These are phyloP conservation scores for Ilyonectria destructans DNA, from an alignment of 2,329 filamentous ascomycete genomes.

Conservation along the genomic window DNA sequence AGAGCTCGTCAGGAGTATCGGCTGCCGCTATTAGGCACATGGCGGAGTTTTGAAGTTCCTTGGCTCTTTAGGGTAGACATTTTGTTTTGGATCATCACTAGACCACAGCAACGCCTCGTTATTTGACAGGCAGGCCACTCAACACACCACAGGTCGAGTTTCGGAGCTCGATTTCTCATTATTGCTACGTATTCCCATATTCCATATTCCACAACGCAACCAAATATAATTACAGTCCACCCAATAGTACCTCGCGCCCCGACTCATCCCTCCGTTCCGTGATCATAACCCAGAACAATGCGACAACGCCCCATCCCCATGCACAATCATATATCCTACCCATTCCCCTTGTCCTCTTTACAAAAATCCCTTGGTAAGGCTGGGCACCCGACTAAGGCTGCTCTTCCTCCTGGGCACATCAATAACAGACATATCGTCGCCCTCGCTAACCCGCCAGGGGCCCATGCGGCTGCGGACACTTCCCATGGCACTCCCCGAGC, in stretches of 20 bases:
- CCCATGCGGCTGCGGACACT: slow-evolving; percentile 57
- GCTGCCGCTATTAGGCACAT: slow-evolving; percentile 11
- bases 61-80: neutral
- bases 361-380: slow-evolving; percentile 85
- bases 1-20: slow-evolving; percentile 16
- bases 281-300: slow-evolving; percentile 41
- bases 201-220: slow-evolving; percentile 39
- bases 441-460: slow-evolving; percentile 56
- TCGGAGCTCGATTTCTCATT: slow-evolving; percentile 38
- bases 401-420: slow-evolving; percentile 78
- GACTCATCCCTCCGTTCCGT: slow-evolving; percentile 23
- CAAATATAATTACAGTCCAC: slow-evolving; percentile 36
- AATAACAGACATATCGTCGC: slow-evolving; percentile 59
- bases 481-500: slow-evolving; percentile 64
- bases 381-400: slow-evolving; percentile 75
- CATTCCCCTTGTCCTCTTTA: slow-evolving; percentile 54
- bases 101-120: neutral
- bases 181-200: slow-evolving; percentile 44
- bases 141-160: slow-evolving; percentile 2
- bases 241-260: slow-evolving; percentile 9
- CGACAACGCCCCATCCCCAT: slow-evolving; percentile 45
- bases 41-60: slow-evolving; percentile 12
- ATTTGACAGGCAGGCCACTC: neutral
- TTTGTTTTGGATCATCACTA: neutral
- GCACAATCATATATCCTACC: slow-evolving; percentile 37